These are phyloP conservation scores for Podosphaera xanthii DNA, from an alignment of 2,329 filamentous ascomycete genomes.

Conservation along the genomic window DNA sequence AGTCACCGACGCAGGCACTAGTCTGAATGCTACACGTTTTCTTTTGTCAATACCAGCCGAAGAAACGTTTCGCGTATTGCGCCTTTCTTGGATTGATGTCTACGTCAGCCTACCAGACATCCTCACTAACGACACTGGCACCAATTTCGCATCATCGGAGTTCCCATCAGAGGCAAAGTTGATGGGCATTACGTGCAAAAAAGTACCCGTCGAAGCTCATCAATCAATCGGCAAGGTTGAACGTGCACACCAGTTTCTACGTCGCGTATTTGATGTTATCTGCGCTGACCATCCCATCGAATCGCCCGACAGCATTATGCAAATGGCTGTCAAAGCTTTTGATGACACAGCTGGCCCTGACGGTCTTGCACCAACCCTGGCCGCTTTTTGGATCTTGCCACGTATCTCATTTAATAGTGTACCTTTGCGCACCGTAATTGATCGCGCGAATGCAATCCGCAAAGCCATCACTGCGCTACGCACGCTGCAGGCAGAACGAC, in stretches of 20 bases:
- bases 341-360: neutral
- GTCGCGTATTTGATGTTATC: neutral
- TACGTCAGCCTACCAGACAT: neutral
- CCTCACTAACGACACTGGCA: neutral
- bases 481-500: neutral
- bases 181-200: neutral
- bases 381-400: neutral
- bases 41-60: neutral
- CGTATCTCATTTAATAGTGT: neutral
- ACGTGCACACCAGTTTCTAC: neutral
- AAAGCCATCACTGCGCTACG: constrained; percentile 3
- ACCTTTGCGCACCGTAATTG: neutral
- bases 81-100: neutral
- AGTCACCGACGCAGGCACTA: neutral
- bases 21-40: neutral
- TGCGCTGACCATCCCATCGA: neutral
- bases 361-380: neutral
- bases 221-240: neutral
- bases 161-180: neutral
- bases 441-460: neutral
- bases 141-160: neutral
- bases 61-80: neutral
- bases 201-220: neutral
- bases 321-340: neutral
- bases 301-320: neutral